These are phyloP conservation scores for Neoarthrinium moseri DNA, from an alignment of 2,329 filamentous ascomycete species.

Conservation along the genomic window DNA sequence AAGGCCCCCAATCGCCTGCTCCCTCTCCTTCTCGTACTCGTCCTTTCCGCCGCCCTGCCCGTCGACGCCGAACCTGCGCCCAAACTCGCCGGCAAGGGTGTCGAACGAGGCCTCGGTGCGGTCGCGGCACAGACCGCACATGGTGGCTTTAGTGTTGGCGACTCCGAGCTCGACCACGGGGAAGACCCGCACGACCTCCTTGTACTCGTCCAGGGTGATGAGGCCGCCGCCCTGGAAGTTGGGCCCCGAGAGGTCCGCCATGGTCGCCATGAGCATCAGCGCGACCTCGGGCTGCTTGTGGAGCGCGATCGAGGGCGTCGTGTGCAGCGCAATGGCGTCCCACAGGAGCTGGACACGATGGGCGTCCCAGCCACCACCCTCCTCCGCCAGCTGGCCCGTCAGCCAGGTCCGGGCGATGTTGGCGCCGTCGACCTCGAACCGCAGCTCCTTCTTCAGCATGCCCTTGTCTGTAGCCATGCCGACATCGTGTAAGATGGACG, in stretches of 20 bases:
- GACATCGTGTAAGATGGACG: conserved; percentile 41
- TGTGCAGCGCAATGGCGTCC: conserved; percentile 48
- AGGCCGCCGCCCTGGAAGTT: conserved; percentile 15
- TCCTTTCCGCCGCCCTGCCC: conserved; percentile 16
- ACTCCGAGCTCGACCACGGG: conserved; percentile 13
- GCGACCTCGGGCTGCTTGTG: conserved; percentile 43
- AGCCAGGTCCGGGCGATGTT: conserved; percentile 41
- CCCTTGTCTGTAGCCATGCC: conserved; percentile 30
- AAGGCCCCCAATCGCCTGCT: no score
- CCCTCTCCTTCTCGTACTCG: conserved; percentile 11
- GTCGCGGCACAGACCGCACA: neutral
- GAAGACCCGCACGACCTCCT: conserved; percentile 16
- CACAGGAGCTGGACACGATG: conserved; percentile 43
- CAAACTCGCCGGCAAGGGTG: conserved; percentile 17
- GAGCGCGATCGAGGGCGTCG: conserved; percentile 31
- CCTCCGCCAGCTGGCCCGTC: conserved; percentile 8
- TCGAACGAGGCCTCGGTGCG: conserved; percentile 16
- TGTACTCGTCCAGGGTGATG: conserved; percentile 18
- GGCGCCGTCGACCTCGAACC: conserved; percentile 51
- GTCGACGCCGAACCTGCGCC: conserved; percentile 15
- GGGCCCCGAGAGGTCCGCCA: conserved; percentile 18
- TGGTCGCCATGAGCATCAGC: conserved; percentile 30
- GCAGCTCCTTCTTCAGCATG: conserved; percentile 38
- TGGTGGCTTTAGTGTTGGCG: conserved; percentile 3
- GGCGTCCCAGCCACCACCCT: conserved; percentile 33